A percentile compares a stretch with the other conserved stretches of the same genome.
Evolutionary conservation across 176 grass and related monocot genomes (phyloP).

Genomic region (Juncus effusus): DNA sequence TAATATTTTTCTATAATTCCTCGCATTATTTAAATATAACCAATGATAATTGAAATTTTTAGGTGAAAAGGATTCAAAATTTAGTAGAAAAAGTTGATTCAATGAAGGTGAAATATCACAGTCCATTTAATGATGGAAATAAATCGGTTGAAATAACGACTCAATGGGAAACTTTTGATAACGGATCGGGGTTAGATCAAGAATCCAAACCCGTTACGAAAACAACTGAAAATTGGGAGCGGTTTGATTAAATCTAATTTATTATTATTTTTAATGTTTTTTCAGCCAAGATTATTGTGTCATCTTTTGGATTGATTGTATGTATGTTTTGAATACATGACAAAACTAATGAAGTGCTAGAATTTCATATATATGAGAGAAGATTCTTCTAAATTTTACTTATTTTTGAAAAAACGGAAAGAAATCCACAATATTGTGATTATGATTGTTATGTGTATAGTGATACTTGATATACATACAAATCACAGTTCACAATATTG

Average conservation of each 20-base stretch:
- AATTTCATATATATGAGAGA: too few relatives aligned
- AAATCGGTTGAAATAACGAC: not conserved
- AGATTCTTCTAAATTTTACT: too few relatives aligned
- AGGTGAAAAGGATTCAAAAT: slow-evolving; percentile 30
- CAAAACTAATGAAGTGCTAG: too few relatives aligned
- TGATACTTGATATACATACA: too few relatives aligned
- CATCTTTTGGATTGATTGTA: too few relatives aligned
- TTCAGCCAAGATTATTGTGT: not conserved
- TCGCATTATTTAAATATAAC: too few relatives aligned
- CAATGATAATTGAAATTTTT: too few relatives aligned
- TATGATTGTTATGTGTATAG: too few relatives aligned
- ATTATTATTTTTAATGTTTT: not conserved
- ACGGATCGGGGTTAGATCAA: not conserved
- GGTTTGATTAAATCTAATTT: slow-evolving; percentile 5
- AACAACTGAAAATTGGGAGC: slow-evolving; percentile 26
- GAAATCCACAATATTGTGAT: too few relatives aligned
- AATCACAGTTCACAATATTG: too few relatives aligned
- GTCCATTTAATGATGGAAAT: slow-evolving; percentile 10
- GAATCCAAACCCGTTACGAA: not conserved
- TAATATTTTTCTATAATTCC: not conserved
- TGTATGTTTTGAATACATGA: too few relatives aligned
- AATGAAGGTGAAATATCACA: slow-evolving; percentile 24
- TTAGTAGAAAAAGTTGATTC: slow-evolving; percentile 21
- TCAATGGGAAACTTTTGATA: slow-evolving; percentile 25
- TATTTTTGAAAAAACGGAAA: too few relatives aligned